Conservation (phyloP, 2,329 filamentous ascomycete genomes). For the Pseudocercospora fijiensis region DNA sequence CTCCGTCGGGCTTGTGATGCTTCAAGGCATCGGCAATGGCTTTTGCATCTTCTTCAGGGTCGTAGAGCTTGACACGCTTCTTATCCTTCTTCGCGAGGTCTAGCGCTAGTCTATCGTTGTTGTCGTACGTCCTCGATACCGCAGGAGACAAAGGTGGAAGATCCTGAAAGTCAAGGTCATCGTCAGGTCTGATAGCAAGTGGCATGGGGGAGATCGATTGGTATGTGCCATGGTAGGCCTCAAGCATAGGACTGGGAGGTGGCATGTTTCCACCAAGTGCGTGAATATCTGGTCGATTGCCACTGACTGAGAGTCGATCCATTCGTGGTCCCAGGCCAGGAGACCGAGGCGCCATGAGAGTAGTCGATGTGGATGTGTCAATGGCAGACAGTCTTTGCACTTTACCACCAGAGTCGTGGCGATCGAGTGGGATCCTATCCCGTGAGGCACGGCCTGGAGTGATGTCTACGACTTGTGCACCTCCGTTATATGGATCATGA, state of each 20-base stretch:
- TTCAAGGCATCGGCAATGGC: constrained; percentile 73
- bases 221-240: constrained; percentile 91
- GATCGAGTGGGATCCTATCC: constrained; percentile 24
- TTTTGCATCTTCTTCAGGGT: constrained; percentile 75
- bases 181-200: constrained; percentile 66
- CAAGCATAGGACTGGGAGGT: constrained; percentile 79
- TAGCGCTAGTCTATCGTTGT: constrained; percentile 20
- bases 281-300: constrained; percentile 45
- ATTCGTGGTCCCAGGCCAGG: constrained; percentile 43
- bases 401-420: constrained; percentile 24
- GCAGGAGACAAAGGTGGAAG: constrained; percentile 40
- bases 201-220: constrained; percentile 95
- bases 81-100: constrained; percentile 43
- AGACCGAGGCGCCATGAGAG: constrained; percentile 32
- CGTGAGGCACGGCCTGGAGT: constrained; percentile 35
- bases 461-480: constrained; percentile 44
- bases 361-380: constrained; percentile 23
- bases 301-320: constrained; percentile 50
- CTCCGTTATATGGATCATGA: background rate
- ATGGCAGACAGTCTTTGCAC: constrained; percentile 21
- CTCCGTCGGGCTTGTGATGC: constrained; percentile 63
- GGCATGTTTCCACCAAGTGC: constrained; percentile 48
- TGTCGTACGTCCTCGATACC: constrained; percentile 29
- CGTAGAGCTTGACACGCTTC: constrained; percentile 75
- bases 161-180: constrained; percentile 55